Percentiles rank a stretch among this genome's conserved stretches.
These are phyloP conservation scores for Phytopythium helicoides DNA, from an alignment of 352 stramenopile species.

Conservation along the genomic window DNA sequence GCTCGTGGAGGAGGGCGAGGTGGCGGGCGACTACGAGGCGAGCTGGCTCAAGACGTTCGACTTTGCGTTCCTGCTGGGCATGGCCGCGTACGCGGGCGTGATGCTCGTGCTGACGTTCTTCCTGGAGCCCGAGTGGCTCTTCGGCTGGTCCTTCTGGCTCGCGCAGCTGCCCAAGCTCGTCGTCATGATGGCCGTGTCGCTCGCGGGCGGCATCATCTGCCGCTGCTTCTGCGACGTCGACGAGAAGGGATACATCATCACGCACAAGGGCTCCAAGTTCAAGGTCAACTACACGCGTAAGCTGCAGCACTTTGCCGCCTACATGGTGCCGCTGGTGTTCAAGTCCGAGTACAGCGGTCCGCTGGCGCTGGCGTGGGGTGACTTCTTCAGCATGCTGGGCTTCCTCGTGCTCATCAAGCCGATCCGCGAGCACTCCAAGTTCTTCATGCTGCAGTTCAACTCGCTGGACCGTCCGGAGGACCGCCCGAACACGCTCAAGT, in stretches of 20 bases:
- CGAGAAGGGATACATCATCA: conserved; percentile 83
- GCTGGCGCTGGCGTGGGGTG: conserved; percentile 70
- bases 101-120: conserved; percentile 61
- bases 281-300: conserved; percentile 91
- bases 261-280: conserved; percentile 74
- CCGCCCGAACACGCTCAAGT: conserved; percentile 71
- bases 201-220: conserved; percentile 73
- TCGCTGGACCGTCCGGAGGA: conserved; percentile 82
- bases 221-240: conserved; percentile 84
- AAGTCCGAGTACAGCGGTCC: conserved; percentile 57
- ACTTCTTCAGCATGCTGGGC: conserved; percentile 79
- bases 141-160: conserved; percentile 54
- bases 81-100: conserved; percentile 42
- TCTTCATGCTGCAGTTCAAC: conserved; percentile 90
- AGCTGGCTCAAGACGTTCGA: conserved; percentile 57
- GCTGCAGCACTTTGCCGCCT: conserved; percentile 73
- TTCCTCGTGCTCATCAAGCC: conserved; percentile 81
- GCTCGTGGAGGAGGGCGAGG: conserved; percentile 60
- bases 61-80: conserved; percentile 58
- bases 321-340: conserved; percentile 76
- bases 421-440: conserved; percentile 62
- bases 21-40: conserved; percentile 54
- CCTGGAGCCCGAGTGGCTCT: conserved; percentile 58
- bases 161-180: conserved; percentile 65
- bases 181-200: conserved; percentile 77